Evolutionary conservation across 805 yeast genomes (phyloP).

Genomic region (Ogataea thermomethanolica): DNA sequence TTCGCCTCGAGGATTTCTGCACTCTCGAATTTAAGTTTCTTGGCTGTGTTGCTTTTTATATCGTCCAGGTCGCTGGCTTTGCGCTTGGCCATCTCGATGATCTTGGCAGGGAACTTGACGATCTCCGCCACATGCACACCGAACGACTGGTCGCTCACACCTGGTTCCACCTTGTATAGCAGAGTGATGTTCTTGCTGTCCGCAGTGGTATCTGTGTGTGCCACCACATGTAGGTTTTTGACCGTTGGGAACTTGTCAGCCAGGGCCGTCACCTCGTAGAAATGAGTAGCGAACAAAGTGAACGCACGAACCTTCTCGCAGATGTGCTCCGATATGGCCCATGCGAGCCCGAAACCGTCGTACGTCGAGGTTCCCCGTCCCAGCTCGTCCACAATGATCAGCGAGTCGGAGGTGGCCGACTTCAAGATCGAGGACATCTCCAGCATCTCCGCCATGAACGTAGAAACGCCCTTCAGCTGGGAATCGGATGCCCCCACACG

Average conservation of each 20-base stretch:
- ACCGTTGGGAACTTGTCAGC: slow-evolving; percentile 63
- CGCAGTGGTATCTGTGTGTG: slow-evolving; percentile 62
- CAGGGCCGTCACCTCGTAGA: slow-evolving; percentile 88
- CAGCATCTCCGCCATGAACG: slow-evolving; percentile 95
- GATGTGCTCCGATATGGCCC: slow-evolving; percentile 90
- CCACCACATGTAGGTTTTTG: slow-evolving; percentile 85
- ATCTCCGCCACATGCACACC: slow-evolving; percentile 98
- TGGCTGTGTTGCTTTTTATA: slow-evolving; percentile 33
- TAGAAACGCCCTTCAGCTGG: slow-evolving; percentile 93
- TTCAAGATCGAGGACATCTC: slow-evolving; percentile 87
- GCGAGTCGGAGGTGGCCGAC: slow-evolving; percentile 71
- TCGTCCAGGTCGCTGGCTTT: slow-evolving; percentile 86
- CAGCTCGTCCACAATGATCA: slow-evolving; percentile 88
- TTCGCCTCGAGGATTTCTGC: slow-evolving; percentile 56
- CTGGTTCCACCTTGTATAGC: slow-evolving; percentile 90
- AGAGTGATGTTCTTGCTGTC: slow-evolving; percentile 70
- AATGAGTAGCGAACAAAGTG: slow-evolving; percentile 93
- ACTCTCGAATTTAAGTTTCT: slow-evolving; percentile 48
- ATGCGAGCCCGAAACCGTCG: slow-evolving; percentile 97
- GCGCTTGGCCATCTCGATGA: slow-evolving; percentile 91
- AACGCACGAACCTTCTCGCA: slow-evolving; percentile 70
- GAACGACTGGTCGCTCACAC: slow-evolving; percentile 93
- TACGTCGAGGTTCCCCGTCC: slow-evolving; percentile 95
- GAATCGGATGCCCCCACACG: slow-evolving; percentile 99
- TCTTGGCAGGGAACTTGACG: slow-evolving; percentile 87